Evolutionary conservation across 2,329 filamentous ascomycete species (phyloP).

Genomic region (Trichoderma pleuroti): DNA sequence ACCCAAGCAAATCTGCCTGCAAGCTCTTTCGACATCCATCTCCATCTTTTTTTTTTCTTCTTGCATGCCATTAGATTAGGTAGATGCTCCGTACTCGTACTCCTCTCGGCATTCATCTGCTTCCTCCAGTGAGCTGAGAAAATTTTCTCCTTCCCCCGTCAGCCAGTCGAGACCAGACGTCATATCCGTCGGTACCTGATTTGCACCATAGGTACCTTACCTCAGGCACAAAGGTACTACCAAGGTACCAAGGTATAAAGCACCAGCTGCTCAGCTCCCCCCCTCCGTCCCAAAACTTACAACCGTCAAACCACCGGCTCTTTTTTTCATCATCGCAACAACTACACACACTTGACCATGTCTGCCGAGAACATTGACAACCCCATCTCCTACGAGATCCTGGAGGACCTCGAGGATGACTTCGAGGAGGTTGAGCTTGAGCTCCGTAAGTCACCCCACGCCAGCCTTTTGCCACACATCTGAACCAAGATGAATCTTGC

Average conservation of each 20-base stretch:
- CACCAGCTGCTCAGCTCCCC: neutral
- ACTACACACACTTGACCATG: slow-evolving; percentile 27
- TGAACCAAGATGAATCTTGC: neutral
- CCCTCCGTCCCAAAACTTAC: neutral
- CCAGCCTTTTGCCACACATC: neutral
- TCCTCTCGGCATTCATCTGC: neutral
- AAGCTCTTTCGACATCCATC: slow-evolving; percentile 8
- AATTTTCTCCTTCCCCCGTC: slow-evolving; percentile 10
- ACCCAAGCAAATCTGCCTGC: neutral
- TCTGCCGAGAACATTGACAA: slow-evolving; percentile 37
- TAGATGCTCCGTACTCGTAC: neutral
- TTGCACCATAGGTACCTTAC: neutral
- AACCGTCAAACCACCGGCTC: neutral
- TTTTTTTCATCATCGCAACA: neutral
- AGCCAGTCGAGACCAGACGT: neutral
- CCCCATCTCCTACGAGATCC: slow-evolving; percentile 66
- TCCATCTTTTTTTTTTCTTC: neutral
- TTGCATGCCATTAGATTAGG: neutral
- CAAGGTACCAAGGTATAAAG: slow-evolving; percentile 2
- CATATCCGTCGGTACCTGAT: neutral
- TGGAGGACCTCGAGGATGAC: slow-evolving; percentile 75
- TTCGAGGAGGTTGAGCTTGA: slow-evolving; percentile 81
- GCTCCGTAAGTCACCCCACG: slow-evolving; percentile 63
- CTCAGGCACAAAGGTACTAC: neutral
- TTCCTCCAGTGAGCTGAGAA: neutral